Base-by-base conservation (phyloP, 2,329 filamentous ascomycete genomes). In the Rhynchosporium graminicola region DNA sequence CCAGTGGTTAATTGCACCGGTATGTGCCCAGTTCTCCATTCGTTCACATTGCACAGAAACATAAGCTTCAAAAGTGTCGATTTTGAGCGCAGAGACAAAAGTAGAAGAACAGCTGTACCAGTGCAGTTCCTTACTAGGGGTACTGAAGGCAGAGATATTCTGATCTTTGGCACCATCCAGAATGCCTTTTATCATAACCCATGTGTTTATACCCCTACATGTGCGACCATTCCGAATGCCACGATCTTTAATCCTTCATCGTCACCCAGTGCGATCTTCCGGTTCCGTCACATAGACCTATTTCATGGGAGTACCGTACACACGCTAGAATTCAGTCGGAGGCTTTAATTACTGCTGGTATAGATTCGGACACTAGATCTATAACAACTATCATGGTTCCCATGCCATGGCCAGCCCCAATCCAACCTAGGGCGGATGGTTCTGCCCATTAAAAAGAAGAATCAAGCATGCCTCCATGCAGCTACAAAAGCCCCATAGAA, bases 381-480 rank as follows among this genome's bases (percentile, higher is more conserved):
- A 36, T 20, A 38, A 8, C 9, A 52, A 52, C 48, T 26, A n/a
- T 26, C 33, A 52, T 52, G 36, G 20, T 28, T 26, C 36, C 3
- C 52, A 55, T 38, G 38, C n/a, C 46, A 28, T 28, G 12, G 33
- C 20, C 6, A 28, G 31, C 51, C 36, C 26, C 33, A 10, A 55
- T 20, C 52, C 33, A 55, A 42, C 38, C 38, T 55, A 42, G 36
- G 29, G 52, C 36, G 20, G 52, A 36, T 38, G 52, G 36, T 55
- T 43, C 38, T 36, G 52, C 52, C 38, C 52, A 55, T 20, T 28
- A 20, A 28, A 42, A 20, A 55, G 52, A 28, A 20, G n/a, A 26
- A 20, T n/a, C 7, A 7, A n/a, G 12, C 29, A 51, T n/a, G 29
- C 47, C 47, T 13, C 13, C 29, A 48, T 33, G 29, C 47, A 13